Base-by-base conservation (phyloP, 2,329 filamentous ascomycete genomes). In the Seiridium unicorne region DNA sequence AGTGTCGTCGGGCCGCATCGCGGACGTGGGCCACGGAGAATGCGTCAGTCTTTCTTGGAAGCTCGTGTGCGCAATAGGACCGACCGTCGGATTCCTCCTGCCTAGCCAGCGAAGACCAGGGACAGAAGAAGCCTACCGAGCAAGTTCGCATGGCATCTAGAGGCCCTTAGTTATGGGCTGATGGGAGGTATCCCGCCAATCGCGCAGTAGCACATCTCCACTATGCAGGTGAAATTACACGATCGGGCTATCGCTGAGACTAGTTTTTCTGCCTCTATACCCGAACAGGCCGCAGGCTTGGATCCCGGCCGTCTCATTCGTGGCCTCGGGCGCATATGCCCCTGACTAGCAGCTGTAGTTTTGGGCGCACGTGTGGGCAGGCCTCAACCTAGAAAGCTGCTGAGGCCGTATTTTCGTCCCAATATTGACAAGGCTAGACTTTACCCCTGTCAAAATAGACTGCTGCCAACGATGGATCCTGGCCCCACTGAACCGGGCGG, bases 341-440 rank as follows among this genome's bases (percentile, higher is more conserved):
- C 54, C 54, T 57, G 54, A 47, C 54, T 57, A 57, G 40, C 51
- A 18, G 44, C 34, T 38, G 35, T 31, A 6, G 26, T 18, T 44
- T 31, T 44, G n/a, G n/a, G 13, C 36, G 36, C 51, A 55, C 51
- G 51, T 55, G 51, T 55, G 34, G 31, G 49, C n/a, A 51, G 32
- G 35, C 32, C 49, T 36, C 54, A 13, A 46, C 36, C 36, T 11
- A 55, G 53, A 44, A 42, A 57, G 34, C 54, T 42, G 32, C 32
- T 46, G 32, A 36, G 18, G 26, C 54, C 44, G 54, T 57, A 46
- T 48, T 47, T 26, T 18, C 54, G 42, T 47, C 34, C 36, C 54
- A 57, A 46, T 57, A 57, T 57, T 57, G 44, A 38, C 44, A 48
- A 47, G 32, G 44, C 42, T 35, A 46, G 32, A 48, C 18, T 46